Evolutionary conservation across 495 filamentous ascomycete genomes (phyloP).

Genomic region (Penicillium lagena): DNA sequence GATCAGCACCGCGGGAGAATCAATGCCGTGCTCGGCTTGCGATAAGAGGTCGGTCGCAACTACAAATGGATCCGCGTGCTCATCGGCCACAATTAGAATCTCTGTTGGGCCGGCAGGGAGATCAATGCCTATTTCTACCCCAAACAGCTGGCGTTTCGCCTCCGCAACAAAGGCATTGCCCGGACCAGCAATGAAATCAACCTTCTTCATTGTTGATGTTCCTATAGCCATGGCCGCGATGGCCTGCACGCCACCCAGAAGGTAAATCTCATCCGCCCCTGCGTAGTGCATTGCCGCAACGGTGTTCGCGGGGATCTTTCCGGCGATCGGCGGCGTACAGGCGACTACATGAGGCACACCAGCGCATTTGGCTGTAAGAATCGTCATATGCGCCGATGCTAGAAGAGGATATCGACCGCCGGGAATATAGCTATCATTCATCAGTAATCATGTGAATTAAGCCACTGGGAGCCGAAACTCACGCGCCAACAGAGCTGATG

Average conservation of each 20-base stretch:
- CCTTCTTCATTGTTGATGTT: constrained; percentile 55
- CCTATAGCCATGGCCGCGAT: constrained; percentile 77
- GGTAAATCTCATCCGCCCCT: constrained; percentile 46
- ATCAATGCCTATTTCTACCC: constrained; percentile 46
- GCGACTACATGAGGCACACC: constrained; percentile 44
- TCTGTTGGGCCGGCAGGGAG: constrained; percentile 48
- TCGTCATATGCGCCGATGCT: constrained; percentile 53
- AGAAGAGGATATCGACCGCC: constrained; percentile 49
- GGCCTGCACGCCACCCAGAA: constrained; percentile 49
- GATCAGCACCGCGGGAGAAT: constrained; percentile 43
- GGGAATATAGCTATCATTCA: constrained; percentile 36
- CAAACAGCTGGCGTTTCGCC: constrained; percentile 47
- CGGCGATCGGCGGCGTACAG: constrained; percentile 46
- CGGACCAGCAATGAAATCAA: constrained; percentile 49
- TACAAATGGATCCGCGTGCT: constrained; percentile 43
- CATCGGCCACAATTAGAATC: constrained; percentile 46
- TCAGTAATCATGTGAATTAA: neutral
- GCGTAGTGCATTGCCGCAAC: constrained; percentile 49
- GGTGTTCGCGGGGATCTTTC: constrained; percentile 42
- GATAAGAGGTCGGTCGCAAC: constrained; percentile 45
- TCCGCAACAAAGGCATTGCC: constrained; percentile 52
- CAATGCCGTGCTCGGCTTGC: constrained; percentile 48
- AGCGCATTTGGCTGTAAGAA: constrained; percentile 49
- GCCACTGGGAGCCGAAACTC: constrained; percentile 1
- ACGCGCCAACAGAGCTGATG: constrained; percentile 28